phyloP scores from a whole-genome alignment of 164 flowering plant genomes.

The Liquidambar formosana region DNA sequence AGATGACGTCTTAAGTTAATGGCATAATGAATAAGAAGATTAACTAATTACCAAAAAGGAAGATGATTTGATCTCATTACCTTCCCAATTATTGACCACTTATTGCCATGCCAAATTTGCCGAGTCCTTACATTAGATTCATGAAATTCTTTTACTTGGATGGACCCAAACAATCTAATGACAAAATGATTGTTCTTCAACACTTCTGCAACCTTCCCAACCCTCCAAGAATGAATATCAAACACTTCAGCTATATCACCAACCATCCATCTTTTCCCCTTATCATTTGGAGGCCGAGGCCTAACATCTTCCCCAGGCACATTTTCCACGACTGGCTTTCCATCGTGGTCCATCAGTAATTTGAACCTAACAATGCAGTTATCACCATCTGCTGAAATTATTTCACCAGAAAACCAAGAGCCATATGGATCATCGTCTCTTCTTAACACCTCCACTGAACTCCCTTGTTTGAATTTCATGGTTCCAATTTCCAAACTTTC shows the following conservation, averaged over 20 bases:
- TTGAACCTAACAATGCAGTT: conserved; percentile 25
- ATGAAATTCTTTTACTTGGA: conserved; percentile 31
- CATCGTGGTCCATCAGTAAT: conserved; percentile 12
- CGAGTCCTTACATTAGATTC: conserved; percentile 24
- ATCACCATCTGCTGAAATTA: conserved; percentile 24
- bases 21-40: not conserved
- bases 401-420: conserved; percentile 34
- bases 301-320: conserved; percentile 21
- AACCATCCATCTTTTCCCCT: conserved; percentile 23
- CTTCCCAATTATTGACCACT: conserved; percentile 20
- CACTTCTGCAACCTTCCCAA: conserved; percentile 31
- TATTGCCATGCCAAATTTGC: conserved; percentile 30
- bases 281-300: conserved; percentile 28
- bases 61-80: conserved; percentile 4
- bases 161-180: conserved; percentile 27
- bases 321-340: conserved; percentile 23
- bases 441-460: conserved; percentile 33
- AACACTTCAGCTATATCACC: conserved; percentile 38
- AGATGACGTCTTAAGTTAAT: not conserved
- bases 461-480: conserved; percentile 33
- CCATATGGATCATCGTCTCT: conserved; percentile 19
- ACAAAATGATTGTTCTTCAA: conserved; percentile 20
- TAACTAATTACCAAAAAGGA: not conserved
- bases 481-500: not conserved
- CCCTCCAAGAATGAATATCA: conserved; percentile 33